Evolutionary conservation across 768 basidiomycete species (phyloP).

Genomic region (Mycena galopus): DNA sequence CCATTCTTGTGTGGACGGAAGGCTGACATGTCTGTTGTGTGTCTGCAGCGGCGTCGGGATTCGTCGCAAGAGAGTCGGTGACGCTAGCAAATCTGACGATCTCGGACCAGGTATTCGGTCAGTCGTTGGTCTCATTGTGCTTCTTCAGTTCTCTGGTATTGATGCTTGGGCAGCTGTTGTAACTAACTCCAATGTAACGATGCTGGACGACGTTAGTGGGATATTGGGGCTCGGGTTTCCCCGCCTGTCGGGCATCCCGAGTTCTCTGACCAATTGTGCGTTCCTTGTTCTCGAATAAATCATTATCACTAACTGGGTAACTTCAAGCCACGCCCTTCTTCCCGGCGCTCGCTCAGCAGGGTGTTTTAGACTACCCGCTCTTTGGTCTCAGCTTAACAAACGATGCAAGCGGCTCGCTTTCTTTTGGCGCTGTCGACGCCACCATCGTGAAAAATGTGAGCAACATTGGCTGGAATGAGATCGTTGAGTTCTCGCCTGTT

Average conservation of each 20-base stretch:
- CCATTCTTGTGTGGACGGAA: too few species aligned
- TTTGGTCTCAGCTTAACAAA: slow-evolving; percentile 79
- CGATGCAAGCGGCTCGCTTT: slow-evolving; percentile 71
- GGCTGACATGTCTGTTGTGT: too few species aligned
- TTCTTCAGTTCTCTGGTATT: neutral
- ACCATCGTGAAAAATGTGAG: slow-evolving; percentile 73
- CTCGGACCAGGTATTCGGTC: slow-evolving; percentile 77
- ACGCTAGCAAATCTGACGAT: slow-evolving; percentile 71
- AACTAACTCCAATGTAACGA: slow-evolving; percentile 70
- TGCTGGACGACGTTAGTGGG: slow-evolving; percentile 76
- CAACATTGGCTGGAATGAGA: slow-evolving; percentile 78
- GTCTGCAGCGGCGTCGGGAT: slow-evolving; percentile 71
- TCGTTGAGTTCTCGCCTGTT: slow-evolving; percentile 80
- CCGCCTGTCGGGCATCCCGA: slow-evolving; percentile 73
- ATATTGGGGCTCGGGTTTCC: slow-evolving; percentile 84
- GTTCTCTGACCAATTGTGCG: slow-evolving; percentile 63
- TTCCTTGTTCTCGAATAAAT: neutral
- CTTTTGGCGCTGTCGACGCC: slow-evolving; percentile 82
- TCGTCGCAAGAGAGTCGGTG: slow-evolving; percentile 76
- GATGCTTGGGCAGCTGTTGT: slow-evolving; percentile 62
- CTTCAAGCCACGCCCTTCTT: slow-evolving; percentile 77
- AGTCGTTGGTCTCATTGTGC: slow-evolving; percentile 38
- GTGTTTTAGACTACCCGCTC: slow-evolving; percentile 77
- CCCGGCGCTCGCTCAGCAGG: slow-evolving; percentile 69
- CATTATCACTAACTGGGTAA: neutral